phyloP scores from a whole-genome alignment of 345 rosid species.

The Carallia pectinifolia region DNA sequence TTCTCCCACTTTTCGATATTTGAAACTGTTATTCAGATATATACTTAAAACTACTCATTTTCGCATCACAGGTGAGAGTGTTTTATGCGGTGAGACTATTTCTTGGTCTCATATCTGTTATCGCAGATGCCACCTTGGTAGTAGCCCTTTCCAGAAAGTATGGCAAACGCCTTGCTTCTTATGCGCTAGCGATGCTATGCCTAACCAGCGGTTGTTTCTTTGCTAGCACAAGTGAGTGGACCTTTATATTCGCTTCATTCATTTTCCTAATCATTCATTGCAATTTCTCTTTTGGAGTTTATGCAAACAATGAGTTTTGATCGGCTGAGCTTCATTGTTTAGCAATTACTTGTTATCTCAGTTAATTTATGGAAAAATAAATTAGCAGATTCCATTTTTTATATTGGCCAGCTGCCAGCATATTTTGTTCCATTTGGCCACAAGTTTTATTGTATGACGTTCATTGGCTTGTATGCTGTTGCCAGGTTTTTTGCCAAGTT shows the following conservation, averaged over 20 bases:
- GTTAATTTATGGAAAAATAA: background rate
- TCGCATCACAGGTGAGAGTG: conserved; percentile 64
- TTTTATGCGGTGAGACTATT: conserved; percentile 94
- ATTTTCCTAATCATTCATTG: background rate
- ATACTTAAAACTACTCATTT: background rate
- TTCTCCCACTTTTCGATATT: background rate
- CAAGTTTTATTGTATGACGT: background rate
- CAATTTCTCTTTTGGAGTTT: conserved; percentile 4
- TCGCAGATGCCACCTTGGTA: conserved; percentile 76
- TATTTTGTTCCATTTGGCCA: background rate
- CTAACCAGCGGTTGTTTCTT: conserved; percentile 98
- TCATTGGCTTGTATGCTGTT: conserved; percentile 4
- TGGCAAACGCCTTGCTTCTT: conserved; percentile 88
- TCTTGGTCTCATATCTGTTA: conserved; percentile 77
- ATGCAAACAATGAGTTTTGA: background rate
- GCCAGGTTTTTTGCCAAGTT: conserved; percentile 94
- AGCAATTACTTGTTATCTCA: background rate
- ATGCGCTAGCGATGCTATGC: conserved; percentile 93
- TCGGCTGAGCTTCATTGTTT: background rate
- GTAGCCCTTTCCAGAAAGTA: conserved; percentile 88
- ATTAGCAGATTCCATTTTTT: background rate
- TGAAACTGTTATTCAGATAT: background rate
- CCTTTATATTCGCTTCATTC: background rate
- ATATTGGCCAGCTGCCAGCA: background rate
- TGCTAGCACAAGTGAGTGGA: conserved; percentile 90